A percentile compares a stretch with the other conserved stretches of the same genome.
Evolutionary conservation across 2,329 filamentous ascomycete species (phyloP).

Genomic region (Hypoxylon sp.): DNA sequence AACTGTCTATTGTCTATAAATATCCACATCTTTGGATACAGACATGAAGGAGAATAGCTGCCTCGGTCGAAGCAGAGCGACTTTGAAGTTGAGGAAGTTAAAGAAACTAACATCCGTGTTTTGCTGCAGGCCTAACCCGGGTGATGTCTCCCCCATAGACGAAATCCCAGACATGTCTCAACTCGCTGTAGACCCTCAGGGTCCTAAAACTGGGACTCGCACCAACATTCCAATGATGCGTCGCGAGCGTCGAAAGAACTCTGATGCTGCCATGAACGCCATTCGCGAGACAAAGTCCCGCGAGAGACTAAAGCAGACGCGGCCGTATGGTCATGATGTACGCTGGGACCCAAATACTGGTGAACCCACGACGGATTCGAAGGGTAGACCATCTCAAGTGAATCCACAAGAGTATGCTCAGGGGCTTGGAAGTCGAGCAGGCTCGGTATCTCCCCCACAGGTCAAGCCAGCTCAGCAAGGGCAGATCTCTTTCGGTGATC

Average conservation of each 20-base stretch:
- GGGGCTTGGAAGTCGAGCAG: constrained; percentile 53
- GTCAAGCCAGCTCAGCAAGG: constrained; percentile 49
- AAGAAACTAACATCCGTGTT: constrained; percentile 48
- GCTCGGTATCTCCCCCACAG: constrained; percentile 51
- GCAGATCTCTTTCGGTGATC: constrained; percentile 61
- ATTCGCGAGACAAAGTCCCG: constrained; percentile 59
- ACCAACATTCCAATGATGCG: constrained; percentile 68
- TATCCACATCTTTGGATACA: constrained; percentile 24
- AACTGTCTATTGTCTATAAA: constrained; percentile 15
- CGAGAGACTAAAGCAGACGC: constrained; percentile 55
- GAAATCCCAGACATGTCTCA: constrained; percentile 59
- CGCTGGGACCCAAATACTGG: constrained; percentile 78
- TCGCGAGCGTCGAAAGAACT: constrained; percentile 64
- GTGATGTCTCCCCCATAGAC: constrained; percentile 69
- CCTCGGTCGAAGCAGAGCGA: constrained; percentile 6
- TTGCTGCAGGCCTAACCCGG: constrained; percentile 50
- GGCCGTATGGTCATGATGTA: constrained; percentile 59
- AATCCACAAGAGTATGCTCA: constrained; percentile 67
- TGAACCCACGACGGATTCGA: constrained; percentile 71
- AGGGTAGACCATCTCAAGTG: constrained; percentile 69
- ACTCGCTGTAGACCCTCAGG: constrained; percentile 44
- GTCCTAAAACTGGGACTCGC: constrained; percentile 49
- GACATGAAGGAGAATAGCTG: constrained; percentile 21
- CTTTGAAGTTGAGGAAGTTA: constrained; percentile 23
- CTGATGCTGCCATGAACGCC: constrained; percentile 56